Base-by-base conservation (phyloP, 768 basidiomycete genomes). In the Cystoderma amianthinum region DNA sequence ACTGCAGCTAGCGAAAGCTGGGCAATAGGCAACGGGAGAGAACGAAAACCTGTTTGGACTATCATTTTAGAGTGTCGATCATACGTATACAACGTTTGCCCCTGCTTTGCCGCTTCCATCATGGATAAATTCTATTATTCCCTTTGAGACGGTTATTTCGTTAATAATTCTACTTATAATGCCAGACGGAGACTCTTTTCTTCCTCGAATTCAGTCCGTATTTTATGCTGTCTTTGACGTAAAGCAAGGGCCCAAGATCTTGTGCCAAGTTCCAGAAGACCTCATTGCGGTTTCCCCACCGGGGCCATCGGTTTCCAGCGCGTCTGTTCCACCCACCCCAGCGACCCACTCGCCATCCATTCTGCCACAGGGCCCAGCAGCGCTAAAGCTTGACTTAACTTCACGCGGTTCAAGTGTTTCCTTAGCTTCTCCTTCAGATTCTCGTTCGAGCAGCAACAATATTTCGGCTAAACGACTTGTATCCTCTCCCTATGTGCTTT, bases 161-260 rank as follows among this genome's bases (percentile, higher is more conserved):
- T 38, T 30, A 43, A 20, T 22, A 41, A 18, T n/a, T n/a, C n/a
- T n/a, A n/a, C n/a, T n/a, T n/a, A 38, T 43, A 41, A 61, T 60
- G 59, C 55, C 60, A 44, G 56, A 62, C 43, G 57, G 57, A n/a
- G 80, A 81, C 58, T 89, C 86, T 7, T 91, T 85, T 62, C 72
- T 84, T 35, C 87, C 87, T 25, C 69, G 74, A 39, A 85, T 90
- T 43, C 80, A 83, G 51, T 92, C 90, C 9, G 85, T 95, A 11
- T 97, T 98, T 67, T 97, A 96, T 55, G 85, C 94, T 3, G 80
- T 86, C 11, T 98, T 99, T 58, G 91, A 98, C 62, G 73, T 83
- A 25, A 66, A 64, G 4, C 78, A 85, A 41, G 95, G 96, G 2
- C 88, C 92, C 2, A 88, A 88, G 54, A 85, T 98, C 35, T 80